A percentile compares a stretch with the other conserved stretches of the same genome.
Conservation (phyloP, 306 rosid species). For the Cicer arietinum region DNA sequence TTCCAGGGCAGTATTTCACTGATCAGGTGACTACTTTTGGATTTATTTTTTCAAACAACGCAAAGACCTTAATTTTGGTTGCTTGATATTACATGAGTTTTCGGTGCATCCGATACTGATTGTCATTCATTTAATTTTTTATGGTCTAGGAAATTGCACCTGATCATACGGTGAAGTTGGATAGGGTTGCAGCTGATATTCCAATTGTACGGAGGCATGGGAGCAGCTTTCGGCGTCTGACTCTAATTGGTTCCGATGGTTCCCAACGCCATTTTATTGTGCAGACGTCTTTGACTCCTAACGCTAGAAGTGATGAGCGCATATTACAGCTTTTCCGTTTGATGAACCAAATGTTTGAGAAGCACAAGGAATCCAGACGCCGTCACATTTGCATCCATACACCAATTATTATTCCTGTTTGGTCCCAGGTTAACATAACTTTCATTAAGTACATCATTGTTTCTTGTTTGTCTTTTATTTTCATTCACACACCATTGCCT, state of each 20-base stretch:
- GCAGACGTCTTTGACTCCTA: conserved; percentile 97
- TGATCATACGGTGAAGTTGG: conserved; percentile 93
- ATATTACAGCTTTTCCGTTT: conserved; percentile 98
- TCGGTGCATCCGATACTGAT: conserved; percentile 40
- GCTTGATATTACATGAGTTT: neutral
- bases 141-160: conserved; percentile 87
- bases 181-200: conserved; percentile 96
- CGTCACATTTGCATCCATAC: conserved; percentile 96
- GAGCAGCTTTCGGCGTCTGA: conserved; percentile 97
- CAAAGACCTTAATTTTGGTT: conserved; percentile 4
- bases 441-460: conserved; percentile 27
- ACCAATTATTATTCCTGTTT: conserved; percentile 97
- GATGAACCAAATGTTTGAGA: conserved; percentile 99
- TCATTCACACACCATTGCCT: neutral
- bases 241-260: conserved; percentile 98
- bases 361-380: conserved; percentile 98
- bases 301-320: conserved; percentile 98
- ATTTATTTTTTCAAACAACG: conserved; percentile 10
- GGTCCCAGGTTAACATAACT: conserved; percentile 85
- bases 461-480: conserved; percentile 11
- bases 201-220: conserved; percentile 99
- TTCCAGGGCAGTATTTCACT: conserved; percentile 95
- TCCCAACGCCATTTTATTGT: conserved; percentile 99
- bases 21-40: conserved; percentile 73
- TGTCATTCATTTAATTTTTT: conserved; percentile 32